Evolutionary conservation across 352 stramenopile species (phyloP).

Genomic region (Pseudoperonospora humuli): DNA sequence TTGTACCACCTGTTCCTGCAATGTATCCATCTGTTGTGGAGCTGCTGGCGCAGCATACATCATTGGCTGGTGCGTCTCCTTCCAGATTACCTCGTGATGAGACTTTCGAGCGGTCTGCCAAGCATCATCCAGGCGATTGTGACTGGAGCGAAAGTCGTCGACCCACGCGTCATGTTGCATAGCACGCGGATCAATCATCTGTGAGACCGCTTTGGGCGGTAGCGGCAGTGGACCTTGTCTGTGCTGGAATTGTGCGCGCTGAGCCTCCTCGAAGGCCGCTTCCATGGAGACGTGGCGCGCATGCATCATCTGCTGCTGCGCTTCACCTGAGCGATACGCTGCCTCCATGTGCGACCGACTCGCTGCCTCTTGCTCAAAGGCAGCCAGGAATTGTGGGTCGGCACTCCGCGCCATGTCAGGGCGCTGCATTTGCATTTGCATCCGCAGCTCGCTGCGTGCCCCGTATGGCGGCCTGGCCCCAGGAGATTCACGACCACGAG

Average conservation of each 20-base stretch:
- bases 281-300: slow-evolving; percentile 58
- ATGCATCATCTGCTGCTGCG: slow-evolving; percentile 32
- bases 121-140: slow-evolving; percentile 45
- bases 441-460: slow-evolving; percentile 38
- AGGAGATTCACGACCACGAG: slow-evolving; percentile 24
- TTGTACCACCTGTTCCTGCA: slow-evolving; percentile 21
- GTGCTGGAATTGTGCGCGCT: slow-evolving; percentile 43
- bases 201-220: slow-evolving; percentile 19
- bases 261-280: slow-evolving; percentile 43
- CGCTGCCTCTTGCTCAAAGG: slow-evolving; percentile 58
- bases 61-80: slow-evolving; percentile 39
- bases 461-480: slow-evolving; percentile 28
- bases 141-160: slow-evolving; percentile 55
- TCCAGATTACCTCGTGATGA: slow-evolving; percentile 56
- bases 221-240: slow-evolving; percentile 23
- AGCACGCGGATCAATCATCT: slow-evolving; percentile 25
- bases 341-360: slow-evolving; percentile 60
- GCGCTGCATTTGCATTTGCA: slow-evolving; percentile 82
- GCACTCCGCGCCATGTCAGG: slow-evolving; percentile 41
- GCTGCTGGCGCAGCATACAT: slow-evolving; percentile 9
- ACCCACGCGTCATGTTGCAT: slow-evolving; percentile 50
- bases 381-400: slow-evolving; percentile 49
- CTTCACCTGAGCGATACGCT: slow-evolving; percentile 42
- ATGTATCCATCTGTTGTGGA: slow-evolving; percentile 18
- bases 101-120: slow-evolving; percentile 54